Base-by-base conservation (phyloP, 1,284 basidiomycete species). In the Coniferiporia weirii region DNA sequence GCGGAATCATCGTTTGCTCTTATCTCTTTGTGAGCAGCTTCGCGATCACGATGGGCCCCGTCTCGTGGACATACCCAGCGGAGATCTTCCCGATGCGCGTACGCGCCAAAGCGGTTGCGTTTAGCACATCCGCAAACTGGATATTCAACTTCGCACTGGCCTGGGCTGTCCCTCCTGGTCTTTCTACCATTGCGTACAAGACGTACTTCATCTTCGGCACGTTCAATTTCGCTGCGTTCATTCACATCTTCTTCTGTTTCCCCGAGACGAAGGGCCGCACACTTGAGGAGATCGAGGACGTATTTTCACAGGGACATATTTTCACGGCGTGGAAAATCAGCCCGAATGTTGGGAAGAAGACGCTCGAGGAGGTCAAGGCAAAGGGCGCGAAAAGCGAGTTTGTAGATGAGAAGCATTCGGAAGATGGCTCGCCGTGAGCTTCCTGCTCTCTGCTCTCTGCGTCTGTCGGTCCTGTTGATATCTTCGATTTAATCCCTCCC, bases 1-100 rank as follows among this genome's bases (percentile, higher is more conserved):
- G 80, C 65, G 86, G 78, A 2, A 79, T 91, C 68, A 89, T 91
- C 64, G 85, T 87, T 32, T 89, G 81, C 72, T 87, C 85, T 2
- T 91, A 91, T 71, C 71, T 89, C 62, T 89, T 82, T 66, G 87
- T 91, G 47, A 88, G 83, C 73, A 80, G 77, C 64, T 89, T 87
- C 67, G 85, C 87, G 12, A 78, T 88, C 65, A 87, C 84, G n/a
- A 82, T 90, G 79, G 88, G 89, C 20, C 87, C 87, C 40, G 40
- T 43, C 40, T 43, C 40, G 40, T 43, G 40, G 40, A 43, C 40
- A 7, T 43, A 43, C 40, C 40, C 77, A 86, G 38, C 38, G 38
- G 38, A 40, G 38, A 40, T 40, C 38, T 40, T 40, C 38, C 38
- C 38, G 9, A 40, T 51, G 49, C 49, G 49, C 9, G 49, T 51